Conservation (phyloP, 208 protist species). For the Crithidia mellificae region DNA sequence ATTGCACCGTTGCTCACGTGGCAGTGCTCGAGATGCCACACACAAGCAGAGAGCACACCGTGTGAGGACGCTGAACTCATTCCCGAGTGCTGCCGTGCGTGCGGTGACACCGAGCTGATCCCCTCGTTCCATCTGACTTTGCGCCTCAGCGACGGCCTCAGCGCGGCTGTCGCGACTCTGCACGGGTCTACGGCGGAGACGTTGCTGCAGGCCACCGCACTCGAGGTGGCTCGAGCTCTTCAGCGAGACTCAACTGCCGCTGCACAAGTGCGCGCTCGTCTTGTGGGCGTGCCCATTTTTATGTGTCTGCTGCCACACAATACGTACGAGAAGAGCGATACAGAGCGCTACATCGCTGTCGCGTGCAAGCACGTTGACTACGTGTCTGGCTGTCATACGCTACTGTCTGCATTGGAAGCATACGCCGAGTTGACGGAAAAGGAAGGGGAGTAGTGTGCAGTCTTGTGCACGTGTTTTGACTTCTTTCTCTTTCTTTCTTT, state of each 20-base stretch:
- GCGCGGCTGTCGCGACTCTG: slow-evolving; percentile 20
- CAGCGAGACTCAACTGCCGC: background rate
- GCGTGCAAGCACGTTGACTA: slow-evolving; percentile 49
- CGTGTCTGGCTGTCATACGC: slow-evolving; percentile 28
- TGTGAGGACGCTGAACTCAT: slow-evolving; percentile 5
- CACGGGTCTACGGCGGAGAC: slow-evolving; percentile 35
- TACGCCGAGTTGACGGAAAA: background rate
- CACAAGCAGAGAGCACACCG: background rate
- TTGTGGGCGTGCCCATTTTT: slow-evolving; percentile 54
- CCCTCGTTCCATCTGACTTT: slow-evolving; percentile 31
- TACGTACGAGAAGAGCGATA: background rate
- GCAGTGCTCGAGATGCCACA: slow-evolving; percentile 16
- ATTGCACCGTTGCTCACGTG: slow-evolving; percentile 8
- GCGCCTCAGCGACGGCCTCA: slow-evolving; percentile 51
- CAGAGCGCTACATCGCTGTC: slow-evolving; percentile 26
- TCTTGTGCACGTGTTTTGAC: background rate
- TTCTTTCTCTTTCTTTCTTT: too few relatives aligned
- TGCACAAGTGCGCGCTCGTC: slow-evolving; percentile 1
- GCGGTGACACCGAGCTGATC: slow-evolving; percentile 21
- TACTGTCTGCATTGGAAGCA: slow-evolving; percentile 42
- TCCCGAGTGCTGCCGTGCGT: slow-evolving; percentile 24
- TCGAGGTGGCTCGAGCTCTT: slow-evolving; percentile 12
- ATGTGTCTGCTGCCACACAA: slow-evolving; percentile 42
- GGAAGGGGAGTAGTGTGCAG: too few relatives aligned
- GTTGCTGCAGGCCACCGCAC: slow-evolving; percentile 33